Evolutionary conservation across 371 early-diverging fungal species (phyloP), one percentile per base, ranked within the genome.

Genomic region (Mucor plumbeus): DNA sequence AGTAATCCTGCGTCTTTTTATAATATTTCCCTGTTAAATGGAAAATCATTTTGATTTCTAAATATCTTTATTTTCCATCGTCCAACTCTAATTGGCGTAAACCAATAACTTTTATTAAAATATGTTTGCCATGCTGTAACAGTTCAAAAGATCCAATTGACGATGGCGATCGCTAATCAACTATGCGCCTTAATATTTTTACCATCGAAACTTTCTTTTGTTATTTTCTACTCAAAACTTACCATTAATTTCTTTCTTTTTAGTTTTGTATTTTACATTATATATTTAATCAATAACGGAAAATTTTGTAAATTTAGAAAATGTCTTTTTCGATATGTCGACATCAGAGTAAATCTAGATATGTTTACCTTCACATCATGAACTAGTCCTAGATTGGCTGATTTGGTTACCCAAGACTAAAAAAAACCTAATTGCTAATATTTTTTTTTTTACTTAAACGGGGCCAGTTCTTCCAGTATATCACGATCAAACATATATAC

Each of bases 1-100:
- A n/a, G 17, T 1, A 43, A 5, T 5, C 7, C 5, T 44, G 17
- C 5, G 7, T 44, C 44, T 44, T 44, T 44, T 44, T 44, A 44
- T 44, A 44, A 17, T n/a, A n/a, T 17, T n/a, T 43, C 14, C 1
- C n/a, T 44, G 44, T 17, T 44, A 44, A 44, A 44, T 44, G 44
- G 44, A 44, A 44, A 44, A 44, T 44, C 44, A 44, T 44, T 17
- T 44, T 44, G 44, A 44, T 44, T 44, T 44, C 44, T n/a, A 44
- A 17, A 44, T 15, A 17, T 17, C n/a, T 5, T 44, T 44, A 26
- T 26, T 26, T 43, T 44, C 44, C 44, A 44, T 44, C 17, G 44
- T 17, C 8, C 44, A 44, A 44, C 17, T 44, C 17, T 44, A 44
- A 44, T 44, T 44, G 44, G 44, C 44, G 7, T 44, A 44, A 43